Conservation (phyloP, 2,329 filamentous ascomycete species). For the Dothidotthia symphoricarpi region DNA sequence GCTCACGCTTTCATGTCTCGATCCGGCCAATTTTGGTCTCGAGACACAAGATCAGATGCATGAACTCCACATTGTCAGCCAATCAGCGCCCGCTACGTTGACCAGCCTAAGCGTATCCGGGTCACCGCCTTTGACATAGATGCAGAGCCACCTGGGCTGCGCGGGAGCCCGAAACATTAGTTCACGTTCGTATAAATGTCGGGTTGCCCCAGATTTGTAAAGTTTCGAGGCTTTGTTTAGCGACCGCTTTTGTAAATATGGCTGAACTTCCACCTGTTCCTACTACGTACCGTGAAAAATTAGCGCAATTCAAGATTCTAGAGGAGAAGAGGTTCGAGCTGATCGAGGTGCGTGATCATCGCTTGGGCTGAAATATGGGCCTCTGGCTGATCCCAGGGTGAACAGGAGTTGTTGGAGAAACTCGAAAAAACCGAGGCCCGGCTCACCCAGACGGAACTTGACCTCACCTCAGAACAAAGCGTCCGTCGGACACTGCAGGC, state of each 20-base stretch:
- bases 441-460: slow-evolving; percentile 38
- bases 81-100: slow-evolving; percentile 40
- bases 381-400: not conserved
- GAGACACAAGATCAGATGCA: slow-evolving; percentile 31
- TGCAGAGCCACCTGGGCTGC: slow-evolving; percentile 32
- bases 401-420: slow-evolving; percentile 39
- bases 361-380: not conserved
- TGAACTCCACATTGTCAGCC: slow-evolving; percentile 25
- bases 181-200: slow-evolving; percentile 29
- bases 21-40: slow-evolving; percentile 27
- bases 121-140: slow-evolving; percentile 37
- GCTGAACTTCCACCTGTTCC: slow-evolving; percentile 15
- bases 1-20: slow-evolving; percentile 20
- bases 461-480: slow-evolving; percentile 41
- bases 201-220: slow-evolving; percentile 24
- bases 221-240: slow-evolving; percentile 4
- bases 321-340: slow-evolving; percentile 40
- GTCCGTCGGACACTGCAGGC: slow-evolving; percentile 38
- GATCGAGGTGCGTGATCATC: slow-evolving; percentile 30
- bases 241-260: slow-evolving; percentile 12
- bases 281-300: slow-evolving; percentile 32
- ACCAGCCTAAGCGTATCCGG: slow-evolving; percentile 30
- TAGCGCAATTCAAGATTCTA: slow-evolving; percentile 39
- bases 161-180: slow-evolving; percentile 27
- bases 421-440: slow-evolving; percentile 39